Evolutionary conservation across 2,329 filamentous ascomycete species (phyloP).

Genomic region (Microascus cirrosus): DNA sequence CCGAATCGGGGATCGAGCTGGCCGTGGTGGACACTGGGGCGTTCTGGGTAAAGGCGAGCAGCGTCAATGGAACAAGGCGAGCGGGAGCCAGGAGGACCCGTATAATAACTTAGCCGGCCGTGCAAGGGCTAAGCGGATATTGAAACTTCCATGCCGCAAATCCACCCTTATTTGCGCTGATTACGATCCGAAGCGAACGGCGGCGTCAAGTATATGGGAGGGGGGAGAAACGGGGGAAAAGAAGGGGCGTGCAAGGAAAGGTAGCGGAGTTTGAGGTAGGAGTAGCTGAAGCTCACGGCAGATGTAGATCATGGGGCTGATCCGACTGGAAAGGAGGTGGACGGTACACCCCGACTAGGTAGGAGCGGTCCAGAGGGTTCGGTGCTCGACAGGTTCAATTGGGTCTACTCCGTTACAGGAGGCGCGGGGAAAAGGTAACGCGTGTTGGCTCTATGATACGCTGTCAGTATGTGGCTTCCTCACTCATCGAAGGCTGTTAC

Average conservation of each 20-base stretch:
- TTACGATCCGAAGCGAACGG: slow-evolving; percentile 13
- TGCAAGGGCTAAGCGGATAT: slow-evolving; percentile 20
- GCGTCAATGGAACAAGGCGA: background rate
- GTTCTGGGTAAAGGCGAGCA: slow-evolving; percentile 2
- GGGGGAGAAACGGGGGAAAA: background rate
- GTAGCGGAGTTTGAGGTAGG: slow-evolving; percentile 5
- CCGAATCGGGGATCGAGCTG: slow-evolving; percentile 2
- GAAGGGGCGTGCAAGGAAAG: slow-evolving; percentile 1
- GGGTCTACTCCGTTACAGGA: background rate
- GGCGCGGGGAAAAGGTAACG: no score
- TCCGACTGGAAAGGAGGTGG: slow-evolving; percentile 1
- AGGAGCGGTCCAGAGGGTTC: background rate
- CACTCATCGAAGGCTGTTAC: background rate
- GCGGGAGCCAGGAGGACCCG: background rate
- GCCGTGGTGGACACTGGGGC: background rate
- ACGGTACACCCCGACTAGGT: background rate
- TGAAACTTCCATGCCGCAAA: slow-evolving; percentile 27
- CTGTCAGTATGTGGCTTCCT: no score
- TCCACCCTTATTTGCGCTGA: slow-evolving; percentile 10
- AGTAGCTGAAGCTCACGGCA: slow-evolving; percentile 4
- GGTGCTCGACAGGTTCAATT: background rate
- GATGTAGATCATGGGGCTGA: slow-evolving; percentile 4
- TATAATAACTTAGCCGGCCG: slow-evolving; percentile 4
- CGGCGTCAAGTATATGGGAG: slow-evolving; percentile 16
- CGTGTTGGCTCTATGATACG: no score